Evolutionary conservation across 768 basidiomycete species (phyloP).

Genomic region (Tulasnella calospora): DNA sequence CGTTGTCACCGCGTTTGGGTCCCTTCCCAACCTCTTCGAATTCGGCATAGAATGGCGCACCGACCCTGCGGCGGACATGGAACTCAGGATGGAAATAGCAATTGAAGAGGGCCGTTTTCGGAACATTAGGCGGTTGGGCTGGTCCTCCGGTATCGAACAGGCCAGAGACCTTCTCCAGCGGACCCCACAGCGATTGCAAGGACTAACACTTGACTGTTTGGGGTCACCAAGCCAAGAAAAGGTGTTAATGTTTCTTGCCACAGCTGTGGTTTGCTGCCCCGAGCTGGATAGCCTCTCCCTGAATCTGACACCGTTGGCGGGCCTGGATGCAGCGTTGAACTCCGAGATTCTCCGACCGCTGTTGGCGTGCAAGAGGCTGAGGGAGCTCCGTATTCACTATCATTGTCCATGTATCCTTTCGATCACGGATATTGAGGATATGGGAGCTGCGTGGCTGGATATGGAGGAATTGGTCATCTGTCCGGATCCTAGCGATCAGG

Average conservation of each 20-base stretch:
- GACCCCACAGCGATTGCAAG: background rate
- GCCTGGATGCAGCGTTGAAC: background rate
- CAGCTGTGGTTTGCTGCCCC: background rate
- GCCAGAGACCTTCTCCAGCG: background rate
- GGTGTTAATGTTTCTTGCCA: background rate
- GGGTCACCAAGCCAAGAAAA: background rate
- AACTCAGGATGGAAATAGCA: background rate
- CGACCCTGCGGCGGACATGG: background rate
- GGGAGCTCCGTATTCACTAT: background rate
- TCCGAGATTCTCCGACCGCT: background rate
- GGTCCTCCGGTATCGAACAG: background rate
- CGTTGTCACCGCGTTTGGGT: background rate
- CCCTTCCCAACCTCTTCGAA: background rate
- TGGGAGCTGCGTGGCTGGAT: background rate
- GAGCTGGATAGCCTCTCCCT: background rate
- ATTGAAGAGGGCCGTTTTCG: background rate
- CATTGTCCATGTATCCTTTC: background rate
- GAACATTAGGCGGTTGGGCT: background rate
- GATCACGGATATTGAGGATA: background rate
- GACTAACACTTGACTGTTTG: background rate
- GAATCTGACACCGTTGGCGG: background rate
- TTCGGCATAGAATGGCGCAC: background rate
- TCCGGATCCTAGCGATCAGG: background rate
- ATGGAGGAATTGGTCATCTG: background rate
- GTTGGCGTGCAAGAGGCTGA: background rate